Evolutionary conservation across 495 filamentous ascomycete species (phyloP), one percentile per base, ranked within the genome.

Genomic region (Trichocladium uniseriatum): DNA sequence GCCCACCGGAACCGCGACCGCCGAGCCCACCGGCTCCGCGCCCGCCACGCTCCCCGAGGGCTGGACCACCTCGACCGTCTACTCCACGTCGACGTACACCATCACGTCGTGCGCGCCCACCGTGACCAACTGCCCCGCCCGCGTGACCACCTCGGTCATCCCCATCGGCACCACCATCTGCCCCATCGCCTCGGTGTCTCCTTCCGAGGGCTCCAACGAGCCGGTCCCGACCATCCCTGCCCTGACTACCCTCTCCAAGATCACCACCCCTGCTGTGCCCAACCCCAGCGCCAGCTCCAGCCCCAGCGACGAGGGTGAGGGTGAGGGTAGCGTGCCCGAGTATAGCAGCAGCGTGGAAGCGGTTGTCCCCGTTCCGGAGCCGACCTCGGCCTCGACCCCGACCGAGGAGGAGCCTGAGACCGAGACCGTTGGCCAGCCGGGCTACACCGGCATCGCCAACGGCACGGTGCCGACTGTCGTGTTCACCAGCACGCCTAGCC

Each of bases 41-140:
- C 81, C 79, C 11, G 74, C 59, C 27, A 5, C 27, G 27, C 5
- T 32, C 5, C 10, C 31, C 31, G 31, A 43, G 9, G 48, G 64
- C 32, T 69, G 66, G 27, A 80, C 77, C 43, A 78, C 74, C 21
- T 82, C 79, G 8, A 82, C 81, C 36, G 67, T 82, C 15, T 81
- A 73, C 61, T 64, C 70, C 14, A 84, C 80, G 9, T 74, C 68
- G 44, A 67, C 72, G 55, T 66, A 76, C 48, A 82, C 81, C 6
- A 67, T 81, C 57, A 79, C 76, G 3, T 74, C 71, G 48, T 83
- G 79, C 59, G 70, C 71, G 7, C 60, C 80, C 1, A 72, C 64
- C 6, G 74, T 83, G n/a, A 78, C 74, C 45, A 62, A 79, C 58
- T 84, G 81, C 67, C 79, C 79, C 60, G 18, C 78, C 63, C 39